Conservation (phyloP, 108 stramenopile genomes). For the Nitzschia sp. region DNA sequence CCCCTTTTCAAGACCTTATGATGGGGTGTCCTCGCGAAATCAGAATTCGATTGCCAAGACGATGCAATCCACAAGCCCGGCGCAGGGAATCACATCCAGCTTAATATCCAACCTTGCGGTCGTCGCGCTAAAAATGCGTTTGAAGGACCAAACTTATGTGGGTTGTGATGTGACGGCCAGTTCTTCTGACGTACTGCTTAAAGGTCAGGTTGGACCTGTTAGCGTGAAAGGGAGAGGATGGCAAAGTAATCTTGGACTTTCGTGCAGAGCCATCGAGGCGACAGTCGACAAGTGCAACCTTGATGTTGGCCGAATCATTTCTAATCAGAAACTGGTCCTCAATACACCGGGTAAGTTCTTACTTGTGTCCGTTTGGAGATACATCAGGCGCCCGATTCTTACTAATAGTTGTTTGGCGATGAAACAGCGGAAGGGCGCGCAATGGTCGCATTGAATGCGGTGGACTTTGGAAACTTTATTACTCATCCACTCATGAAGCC, state of each 20-base stretch:
- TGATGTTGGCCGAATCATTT: conserved; percentile 41
- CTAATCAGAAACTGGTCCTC: conserved; percentile 48
- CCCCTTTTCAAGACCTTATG: conserved; percentile 2
- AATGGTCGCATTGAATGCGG: conserved; percentile 48
- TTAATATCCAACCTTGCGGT: conserved; percentile 61
- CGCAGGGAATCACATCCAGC: conserved; percentile 35
- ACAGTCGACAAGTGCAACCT: conserved; percentile 51
- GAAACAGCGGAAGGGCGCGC: conserved; percentile 51
- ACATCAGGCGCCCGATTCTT: conserved; percentile 25
- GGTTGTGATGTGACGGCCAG: conserved; percentile 47
- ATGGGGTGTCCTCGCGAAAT: background rate
- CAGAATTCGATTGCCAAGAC: background rate
- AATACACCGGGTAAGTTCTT: conserved; percentile 38
- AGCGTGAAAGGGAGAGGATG: conserved; percentile 59
- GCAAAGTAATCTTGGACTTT: conserved; percentile 45
- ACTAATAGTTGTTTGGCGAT: background rate
- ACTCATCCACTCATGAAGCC: conserved; percentile 59
- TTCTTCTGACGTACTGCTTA: conserved; percentile 30
- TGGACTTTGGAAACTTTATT: conserved; percentile 66
- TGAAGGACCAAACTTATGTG: conserved; percentile 48
- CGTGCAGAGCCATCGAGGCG: conserved; percentile 63
- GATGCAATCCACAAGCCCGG: background rate
- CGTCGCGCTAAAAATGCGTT: conserved; percentile 47
- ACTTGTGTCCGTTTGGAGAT: too few relatives aligned
- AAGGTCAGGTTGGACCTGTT: conserved; percentile 51